Evolutionary conservation across 192 early-diverging fungal species (phyloP), one percentile per base, ranked within the genome.

Genomic region (Rhizophagus prolifer): DNA sequence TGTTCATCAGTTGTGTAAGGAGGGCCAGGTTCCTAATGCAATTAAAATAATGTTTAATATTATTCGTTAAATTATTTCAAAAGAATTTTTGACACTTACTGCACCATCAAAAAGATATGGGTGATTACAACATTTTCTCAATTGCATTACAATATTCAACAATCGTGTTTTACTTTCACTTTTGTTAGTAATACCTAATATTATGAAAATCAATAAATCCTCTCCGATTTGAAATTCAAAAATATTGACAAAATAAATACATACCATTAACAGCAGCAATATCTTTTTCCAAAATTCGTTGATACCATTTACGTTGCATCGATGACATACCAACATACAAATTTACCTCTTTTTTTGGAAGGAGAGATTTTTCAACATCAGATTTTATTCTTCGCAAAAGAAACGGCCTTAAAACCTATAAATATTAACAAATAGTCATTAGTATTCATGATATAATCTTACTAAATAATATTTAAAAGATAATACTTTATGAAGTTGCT

Each of bases 221-320:
- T 21, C n/a, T 21, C n/a, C 30, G n/a, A 31, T 41, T 34, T 2
- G 8, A 50, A 4, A 21, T 26, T 31, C 19, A 59, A 26, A 3
- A 9, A 47, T 7, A 68, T 4, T 25, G 21, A 46, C 38, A 58
- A 41, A n/a, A 41, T 2, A 68, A 36, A 14, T 38, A 21, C 50
- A 58, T 84, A 84, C 92, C 95, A 83, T 98, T 99, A n/a, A 98
- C 93, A 16, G 96, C 95, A 74, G 91, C 95, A 82, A 98, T 97
- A 79, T 98, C 96, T 81, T 97, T 97, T 81, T 97, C 96, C 4
- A 99, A 82, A 36, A 99, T 91, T 63, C 93, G 90, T 68, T 95
- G 92, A 83, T 99, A 99, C 96, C 96, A 97, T 68, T 91, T 92
- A 47, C 93, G 88, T 82, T 99, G 97, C 96, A 97, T 97, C 36